A percentile compares a stretch with the other conserved stretches of the same genome.
These are phyloP conservation scores for Hibiscus tridactylites DNA, from an alignment of 345 rosid genomes.

Conservation along the genomic window DNA sequence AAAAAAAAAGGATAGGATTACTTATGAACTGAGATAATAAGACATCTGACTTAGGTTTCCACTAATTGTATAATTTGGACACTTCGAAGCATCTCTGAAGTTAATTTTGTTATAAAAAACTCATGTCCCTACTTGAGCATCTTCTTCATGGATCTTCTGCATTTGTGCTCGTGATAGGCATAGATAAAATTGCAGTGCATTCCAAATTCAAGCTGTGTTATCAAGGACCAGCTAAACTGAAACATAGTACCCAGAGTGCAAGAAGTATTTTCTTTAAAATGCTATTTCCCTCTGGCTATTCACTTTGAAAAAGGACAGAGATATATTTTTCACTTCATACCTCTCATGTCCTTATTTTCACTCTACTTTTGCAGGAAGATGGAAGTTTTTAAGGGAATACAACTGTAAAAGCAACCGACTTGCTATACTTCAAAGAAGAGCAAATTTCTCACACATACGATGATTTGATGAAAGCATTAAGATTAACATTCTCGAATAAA, in stretches of 20 bases:
- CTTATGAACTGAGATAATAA: background rate
- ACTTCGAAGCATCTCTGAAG: background rate
- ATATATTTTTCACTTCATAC: background rate
- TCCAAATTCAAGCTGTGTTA: background rate
- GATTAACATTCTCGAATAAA: background rate
- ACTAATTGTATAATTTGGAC: background rate
- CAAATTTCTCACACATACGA: background rate
- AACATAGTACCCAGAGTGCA: background rate
- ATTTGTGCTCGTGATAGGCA: background rate
- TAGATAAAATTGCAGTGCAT: background rate
- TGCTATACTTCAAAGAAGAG: background rate
- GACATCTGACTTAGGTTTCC: background rate
- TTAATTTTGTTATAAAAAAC: background rate
- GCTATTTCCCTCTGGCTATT: background rate
- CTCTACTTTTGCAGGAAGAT: background rate
- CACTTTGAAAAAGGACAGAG: background rate
- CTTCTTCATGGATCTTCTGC: background rate
- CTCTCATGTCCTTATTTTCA: background rate
- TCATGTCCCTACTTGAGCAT: background rate
- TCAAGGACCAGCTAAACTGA: background rate
- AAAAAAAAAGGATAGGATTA: background rate
- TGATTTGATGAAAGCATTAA: background rate
- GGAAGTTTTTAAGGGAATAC: background rate
- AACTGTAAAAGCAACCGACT: background rate
- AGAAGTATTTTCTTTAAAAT: conserved; percentile 1